These are phyloP conservation scores for Iris pallida DNA, from an alignment of 116 monocot genomes.

Conservation along the genomic window DNA sequence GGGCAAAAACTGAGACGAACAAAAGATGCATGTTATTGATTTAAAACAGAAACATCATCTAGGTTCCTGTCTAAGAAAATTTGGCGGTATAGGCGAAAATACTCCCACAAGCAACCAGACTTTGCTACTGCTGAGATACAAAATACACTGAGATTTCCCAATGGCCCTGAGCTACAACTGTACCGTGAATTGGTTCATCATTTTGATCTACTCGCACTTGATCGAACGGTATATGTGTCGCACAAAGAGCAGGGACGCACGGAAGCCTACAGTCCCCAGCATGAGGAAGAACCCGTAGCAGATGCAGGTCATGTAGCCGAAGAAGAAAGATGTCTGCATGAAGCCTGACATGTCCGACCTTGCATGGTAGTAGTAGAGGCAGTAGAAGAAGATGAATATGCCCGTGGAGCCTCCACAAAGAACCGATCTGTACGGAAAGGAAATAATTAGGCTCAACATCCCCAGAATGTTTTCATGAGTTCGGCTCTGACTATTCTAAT, in stretches of 20 bases:
- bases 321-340: constrained; percentile 33
- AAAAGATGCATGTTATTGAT: too few relatives aligned
- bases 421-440: constrained; percentile 14
- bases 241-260: constrained; percentile 23
- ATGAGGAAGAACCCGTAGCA: constrained; percentile 34
- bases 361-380: constrained; percentile 31
- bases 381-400: constrained; percentile 24
- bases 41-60: too few relatives aligned
- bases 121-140: too few relatives aligned
- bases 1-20: too few relatives aligned
- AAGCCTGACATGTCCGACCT: constrained; percentile 31
- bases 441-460: not conserved
- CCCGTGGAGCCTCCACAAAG: constrained; percentile 29
- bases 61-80: too few relatives aligned
- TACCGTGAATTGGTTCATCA: not conserved
- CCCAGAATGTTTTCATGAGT: too few relatives aligned
- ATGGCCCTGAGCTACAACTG: too few relatives aligned
- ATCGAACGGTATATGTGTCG: constrained; percentile 28
- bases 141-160: too few relatives aligned
- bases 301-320: constrained; percentile 32
- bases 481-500: too few relatives aligned
- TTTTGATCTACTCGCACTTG: constrained; percentile 21
- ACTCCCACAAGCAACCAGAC: too few relatives aligned
- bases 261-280: constrained; percentile 26
- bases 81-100: too few relatives aligned